Evolutionary conservation across 129 eudicot genomes (phyloP), one percentile per base, ranked within the genome.

Genomic region (Silybum marianum): DNA sequence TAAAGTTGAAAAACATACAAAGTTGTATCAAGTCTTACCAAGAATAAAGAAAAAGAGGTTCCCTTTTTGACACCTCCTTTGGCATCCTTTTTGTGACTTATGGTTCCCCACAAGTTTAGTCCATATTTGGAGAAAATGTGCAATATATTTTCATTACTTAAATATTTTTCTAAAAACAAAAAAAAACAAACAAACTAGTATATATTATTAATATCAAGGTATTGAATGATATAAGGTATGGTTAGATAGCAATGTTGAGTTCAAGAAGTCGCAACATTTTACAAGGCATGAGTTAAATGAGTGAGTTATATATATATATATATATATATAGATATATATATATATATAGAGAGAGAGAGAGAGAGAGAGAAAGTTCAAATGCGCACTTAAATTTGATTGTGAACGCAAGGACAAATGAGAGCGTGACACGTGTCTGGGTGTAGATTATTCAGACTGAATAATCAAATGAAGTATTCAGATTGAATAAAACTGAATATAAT

Each of bases 31-130:
- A 72, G 63, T 72, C 44, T 40, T 34, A 60, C 30, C 72, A 80
- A 73, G 21, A 80, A 71, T 72, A 72, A 72, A 80, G 72, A 80
- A 80, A 80, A 80, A 38, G 78, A 22, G 83, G 70, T 72, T 38
- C 58, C 78, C 26, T 80, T 40, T 40, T 80, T 72, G 75, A 38
- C 58, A 21, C 75, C 51, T 34, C 75, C 8, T 71, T 71, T 80
- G 71, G 72, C 83, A 71, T 60, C 72, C 78, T 80, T 72, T 80
- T 21, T 38, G 78, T 54, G 83, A 80, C 83, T 80, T 80, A 16
- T 80, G 36, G 77, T 71, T 58, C 25, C 83, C 60, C 72, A 63
- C 63, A 72, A 80, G 63, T 80, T 54, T 71, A 70, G 83, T 80
- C 83, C 72, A 80, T 60, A 36, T 42, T 58, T 9, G 78, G 65